Evolutionary conservation across 371 early-diverging fungal genomes (phyloP).

Genomic region (Neoconidiobolus thromboides): DNA sequence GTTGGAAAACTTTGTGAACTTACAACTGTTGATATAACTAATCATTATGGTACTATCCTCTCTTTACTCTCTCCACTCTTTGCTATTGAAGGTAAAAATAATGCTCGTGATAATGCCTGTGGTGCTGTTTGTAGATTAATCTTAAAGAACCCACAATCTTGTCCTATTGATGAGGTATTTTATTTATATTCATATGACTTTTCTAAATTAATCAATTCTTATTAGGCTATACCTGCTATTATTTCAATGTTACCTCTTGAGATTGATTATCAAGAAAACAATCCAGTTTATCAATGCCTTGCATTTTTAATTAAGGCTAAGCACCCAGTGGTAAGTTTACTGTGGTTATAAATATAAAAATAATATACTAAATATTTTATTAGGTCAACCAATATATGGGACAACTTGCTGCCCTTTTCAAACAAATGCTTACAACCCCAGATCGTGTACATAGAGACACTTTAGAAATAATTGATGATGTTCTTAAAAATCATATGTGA

Average conservation of each 20-base stretch:
- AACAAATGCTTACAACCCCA: no score
- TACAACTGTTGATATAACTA: constrained; percentile 44
- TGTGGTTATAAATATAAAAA: no score
- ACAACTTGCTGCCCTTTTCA: no score
- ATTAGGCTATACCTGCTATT: constrained; percentile 42
- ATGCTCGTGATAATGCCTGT: constrained; percentile 71
- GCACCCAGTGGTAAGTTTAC: constrained; percentile 23
- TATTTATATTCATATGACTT: neutral
- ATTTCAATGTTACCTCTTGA: constrained; percentile 50
- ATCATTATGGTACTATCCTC: constrained; percentile 49
- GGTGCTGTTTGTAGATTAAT: constrained; percentile 74
- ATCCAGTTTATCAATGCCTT: constrained; percentile 52
- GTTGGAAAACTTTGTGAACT: constrained; percentile 50
- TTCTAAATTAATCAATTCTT: neutral
- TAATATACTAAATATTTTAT: no score
- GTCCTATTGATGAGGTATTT: constrained; percentile 39
- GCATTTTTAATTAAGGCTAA: constrained; percentile 36
- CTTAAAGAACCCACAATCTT: constrained; percentile 36
- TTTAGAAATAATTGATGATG: no score
- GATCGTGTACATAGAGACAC: no score
- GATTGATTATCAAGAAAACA: constrained; percentile 62
- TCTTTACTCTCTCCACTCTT: constrained; percentile 54
- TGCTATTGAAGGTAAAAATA: constrained; percentile 31
- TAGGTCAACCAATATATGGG: no score
- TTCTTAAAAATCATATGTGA: no score